Base-by-base conservation (phyloP, 257 asterid species). In the Avicennia marina region DNA sequence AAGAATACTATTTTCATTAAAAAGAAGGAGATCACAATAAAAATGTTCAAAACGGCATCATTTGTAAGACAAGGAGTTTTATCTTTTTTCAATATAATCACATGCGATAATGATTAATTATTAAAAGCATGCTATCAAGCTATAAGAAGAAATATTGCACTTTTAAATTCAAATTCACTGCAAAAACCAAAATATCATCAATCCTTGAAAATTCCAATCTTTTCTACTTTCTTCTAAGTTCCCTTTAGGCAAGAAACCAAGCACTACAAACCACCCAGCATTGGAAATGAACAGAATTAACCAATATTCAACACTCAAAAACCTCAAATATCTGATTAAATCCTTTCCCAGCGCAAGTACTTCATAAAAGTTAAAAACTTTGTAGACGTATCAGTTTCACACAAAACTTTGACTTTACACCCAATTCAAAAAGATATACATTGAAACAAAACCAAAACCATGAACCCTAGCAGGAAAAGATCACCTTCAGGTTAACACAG, bases 401-500 rank as follows among this genome's bases (percentile, higher is more conserved):
- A 25, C 44, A 40, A 11, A 45, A 61, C 53, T 47, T 56, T 8
- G 41, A 32, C 11, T 34, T 6, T 17, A n/a, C n/a, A 29, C 20
- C 31, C 16, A n/a, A 56, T n/a, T 19, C 17, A 48, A 11, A 6
- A 27, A n/a, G 8, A 19, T n/a, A 46, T 2, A 24, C 36, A 58
- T 16, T 17, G 17, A 39, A 57, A 44, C 21, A 1, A 58, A 11
- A 52, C 26, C 31, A 43, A 50, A 44, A 18, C 25, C 47, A 43
- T 41, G 45, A 53, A 67, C 63, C 71, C 18, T 46, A 45, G 26
- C 48, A 56, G 25, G 56, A 66, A 43, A 4, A 15, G 22, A 16
- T 25, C 62, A 32, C 65, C 74, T 58, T 41, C 6, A 39, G 42
- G n/a, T n/a, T n/a, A n/a, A n/a, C n/a, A n/a, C n/a, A n/a, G n/a